A percentile compares a stretch with the other conserved stretches of the same genome.
Conservation (phyloP, 345 rosid species). For the Salix caprea region DNA sequence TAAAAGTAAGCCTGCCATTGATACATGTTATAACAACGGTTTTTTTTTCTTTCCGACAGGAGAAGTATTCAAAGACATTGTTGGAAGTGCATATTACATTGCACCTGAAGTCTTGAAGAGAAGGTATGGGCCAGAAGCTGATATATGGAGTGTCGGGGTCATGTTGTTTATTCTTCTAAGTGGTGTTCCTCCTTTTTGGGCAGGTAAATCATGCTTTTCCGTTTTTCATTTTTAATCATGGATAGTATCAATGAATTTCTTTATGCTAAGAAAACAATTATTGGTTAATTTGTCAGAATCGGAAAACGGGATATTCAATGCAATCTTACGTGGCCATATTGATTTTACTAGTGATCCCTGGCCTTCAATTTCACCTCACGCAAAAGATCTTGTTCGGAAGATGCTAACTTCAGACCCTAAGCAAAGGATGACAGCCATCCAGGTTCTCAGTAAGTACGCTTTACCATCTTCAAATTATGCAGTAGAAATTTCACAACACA, state of each 20-base stretch:
- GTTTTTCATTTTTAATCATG: neutral
- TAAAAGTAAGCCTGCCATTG: neutral
- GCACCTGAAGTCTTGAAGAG: slow-evolving; percentile 95
- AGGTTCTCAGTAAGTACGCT: slow-evolving; percentile 64
- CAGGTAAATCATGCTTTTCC: slow-evolving; percentile 40
- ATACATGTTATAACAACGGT: neutral
- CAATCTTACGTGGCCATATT: slow-evolving; percentile 68
- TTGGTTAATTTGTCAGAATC: slow-evolving; percentile 47
- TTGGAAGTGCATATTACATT: slow-evolving; percentile 85
- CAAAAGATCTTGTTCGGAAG: slow-evolving; percentile 85
- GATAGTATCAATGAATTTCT: neutral
- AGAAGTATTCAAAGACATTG: slow-evolving; percentile 56
- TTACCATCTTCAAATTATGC: neutral
- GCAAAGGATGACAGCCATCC: slow-evolving; percentile 76
- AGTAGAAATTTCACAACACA: neutral
- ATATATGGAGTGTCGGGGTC: slow-evolving; percentile 70
- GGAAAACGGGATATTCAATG: slow-evolving; percentile 89
- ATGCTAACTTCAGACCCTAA: slow-evolving; percentile 91
- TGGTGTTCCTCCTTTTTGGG: slow-evolving; percentile 97
- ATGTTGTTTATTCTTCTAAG: slow-evolving; percentile 85
- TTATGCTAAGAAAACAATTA: neutral
- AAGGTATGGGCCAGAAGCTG: slow-evolving; percentile 76
- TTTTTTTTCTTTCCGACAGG: slow-evolving; percentile 33
- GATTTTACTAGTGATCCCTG: slow-evolving; percentile 90
- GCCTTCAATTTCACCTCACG: slow-evolving; percentile 84